Evolutionary conservation across 1,139 yeast species (phyloP).

Genomic region (Candida sp.): DNA sequence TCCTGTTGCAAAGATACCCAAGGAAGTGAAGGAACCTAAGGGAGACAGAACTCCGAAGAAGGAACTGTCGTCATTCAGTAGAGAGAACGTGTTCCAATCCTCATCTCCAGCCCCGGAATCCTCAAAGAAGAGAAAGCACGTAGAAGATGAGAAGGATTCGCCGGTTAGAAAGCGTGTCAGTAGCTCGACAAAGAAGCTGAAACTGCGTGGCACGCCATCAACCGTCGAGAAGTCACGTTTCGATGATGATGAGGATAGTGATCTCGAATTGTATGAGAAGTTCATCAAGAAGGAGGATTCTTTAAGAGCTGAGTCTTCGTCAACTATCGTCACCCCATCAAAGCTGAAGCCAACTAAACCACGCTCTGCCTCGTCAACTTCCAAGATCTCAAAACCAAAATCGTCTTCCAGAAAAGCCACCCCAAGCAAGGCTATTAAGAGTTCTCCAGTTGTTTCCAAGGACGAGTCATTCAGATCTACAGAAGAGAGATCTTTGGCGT

Average conservation of each 20-base stretch:
- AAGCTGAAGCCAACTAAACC: not conserved
- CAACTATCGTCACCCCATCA: conserved; percentile 5
- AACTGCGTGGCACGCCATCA: not conserved
- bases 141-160: conserved; percentile 20
- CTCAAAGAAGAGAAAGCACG: conserved; percentile 31
- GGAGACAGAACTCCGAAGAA: not conserved
- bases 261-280: conserved; percentile 7
- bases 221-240: conserved; percentile 12
- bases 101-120: conserved; percentile 21
- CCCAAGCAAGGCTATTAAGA: conserved; percentile 2
- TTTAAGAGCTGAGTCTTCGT: not conserved
- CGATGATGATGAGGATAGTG: conserved; percentile 16
- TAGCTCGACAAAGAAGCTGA: conserved; percentile 3
- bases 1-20: not conserved
- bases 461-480: conserved; percentile 19
- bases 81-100: conserved; percentile 47
- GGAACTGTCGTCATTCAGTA: conserved; percentile 28
- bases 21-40: not conserved
- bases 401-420: conserved; percentile 8
- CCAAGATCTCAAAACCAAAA: conserved; percentile 12
- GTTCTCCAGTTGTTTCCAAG: conserved; percentile 4
- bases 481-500: conserved; percentile 31
- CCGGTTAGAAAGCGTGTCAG: not conserved
- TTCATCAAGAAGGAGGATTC: not conserved
- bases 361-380: not conserved